These are phyloP conservation scores for Diddensiella transvaalensis DNA, from an alignment of 805 yeast genomes.

Conservation along the genomic window DNA sequence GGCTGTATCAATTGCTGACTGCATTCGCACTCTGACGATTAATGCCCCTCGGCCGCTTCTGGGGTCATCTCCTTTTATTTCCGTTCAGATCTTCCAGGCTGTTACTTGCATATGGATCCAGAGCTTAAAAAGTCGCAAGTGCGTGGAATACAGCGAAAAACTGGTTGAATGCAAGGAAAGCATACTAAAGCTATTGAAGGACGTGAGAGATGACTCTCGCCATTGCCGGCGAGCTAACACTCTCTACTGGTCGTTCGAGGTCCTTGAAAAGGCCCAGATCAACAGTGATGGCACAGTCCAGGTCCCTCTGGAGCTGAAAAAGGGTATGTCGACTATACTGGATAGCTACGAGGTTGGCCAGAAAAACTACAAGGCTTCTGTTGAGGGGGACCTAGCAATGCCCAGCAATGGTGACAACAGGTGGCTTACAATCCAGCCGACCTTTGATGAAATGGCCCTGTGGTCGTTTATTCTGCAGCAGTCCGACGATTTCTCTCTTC, in stretches of 20 bases:
- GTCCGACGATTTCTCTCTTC: not conserved
- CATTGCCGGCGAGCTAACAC: not conserved
- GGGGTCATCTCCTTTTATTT: not conserved
- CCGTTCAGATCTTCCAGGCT: conserved; percentile 1
- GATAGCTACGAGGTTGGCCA: conserved; percentile 1
- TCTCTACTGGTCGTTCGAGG: conserved; percentile 1
- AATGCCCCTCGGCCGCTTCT: conserved; percentile 2
- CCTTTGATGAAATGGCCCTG: conserved; percentile 3
- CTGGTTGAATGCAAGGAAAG: conserved; percentile 2
- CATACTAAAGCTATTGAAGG: not conserved
- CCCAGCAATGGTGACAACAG: not conserved
- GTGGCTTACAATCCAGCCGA: conserved; percentile 3
- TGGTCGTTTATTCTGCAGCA: conserved; percentile 4
- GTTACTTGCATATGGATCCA: conserved; percentile 6
- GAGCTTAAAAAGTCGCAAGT: not conserved
- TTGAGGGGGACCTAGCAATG: not conserved
- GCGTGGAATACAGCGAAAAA: not conserved
- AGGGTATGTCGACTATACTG: conserved; percentile 1
- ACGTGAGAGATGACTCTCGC: not conserved
- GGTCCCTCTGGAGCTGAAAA: conserved; percentile 2
- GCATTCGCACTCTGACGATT: not conserved
- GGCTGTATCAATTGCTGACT: not conserved
- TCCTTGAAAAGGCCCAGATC: conserved; percentile 3
- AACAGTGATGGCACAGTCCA: conserved; percentile 1
- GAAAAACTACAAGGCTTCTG: not conserved